Evolutionary conservation across 352 stramenopile genomes (phyloP).

Genomic region (Globisporangium takayamanum): DNA sequence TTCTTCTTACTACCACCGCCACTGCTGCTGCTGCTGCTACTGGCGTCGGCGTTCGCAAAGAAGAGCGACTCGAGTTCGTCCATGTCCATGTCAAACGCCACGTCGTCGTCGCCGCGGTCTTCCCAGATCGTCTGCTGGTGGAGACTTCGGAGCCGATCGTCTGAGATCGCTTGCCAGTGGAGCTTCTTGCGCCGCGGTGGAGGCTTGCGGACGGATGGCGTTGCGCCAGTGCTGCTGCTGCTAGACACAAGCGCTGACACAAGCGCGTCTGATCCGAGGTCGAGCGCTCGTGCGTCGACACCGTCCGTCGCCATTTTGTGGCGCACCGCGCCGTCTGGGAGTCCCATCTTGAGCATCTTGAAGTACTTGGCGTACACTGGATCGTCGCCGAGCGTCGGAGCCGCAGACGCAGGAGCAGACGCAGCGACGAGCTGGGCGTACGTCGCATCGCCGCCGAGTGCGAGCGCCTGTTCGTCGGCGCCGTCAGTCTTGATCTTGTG

Average conservation of each 20-base stretch:
- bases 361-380: slow-evolving; percentile 84
- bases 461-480: slow-evolving; percentile 44
- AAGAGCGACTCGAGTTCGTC: slow-evolving; percentile 84
- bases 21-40: slow-evolving; percentile 7
- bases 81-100: slow-evolving; percentile 84
- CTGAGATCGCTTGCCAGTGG: slow-evolving; percentile 84
- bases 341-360: slow-evolving; percentile 91
- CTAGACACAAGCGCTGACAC: slow-evolving; percentile 26
- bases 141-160: slow-evolving; percentile 68
- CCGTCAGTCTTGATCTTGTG: slow-evolving; percentile 78
- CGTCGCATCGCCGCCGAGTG: slow-evolving; percentile 39
- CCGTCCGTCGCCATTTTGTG: slow-evolving; percentile 72
- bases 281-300: slow-evolving; percentile 48
- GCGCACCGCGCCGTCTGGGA: slow-evolving; percentile 72
- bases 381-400: slow-evolving; percentile 47
- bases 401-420: not conserved
- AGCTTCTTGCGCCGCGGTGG: slow-evolving; percentile 78
- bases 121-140: slow-evolving; percentile 79
- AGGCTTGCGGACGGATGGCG: slow-evolving; percentile 7
- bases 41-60: slow-evolving; percentile 56
- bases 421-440: slow-evolving; percentile 35
- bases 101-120: slow-evolving; percentile 59
- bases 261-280: slow-evolving; percentile 53
- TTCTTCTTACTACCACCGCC: slow-evolving; percentile 43
- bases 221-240: not conserved